Evolutionary conservation across 2,329 filamentous ascomycete genomes (phyloP).

Genomic region (Hypocrella siamensis): DNA sequence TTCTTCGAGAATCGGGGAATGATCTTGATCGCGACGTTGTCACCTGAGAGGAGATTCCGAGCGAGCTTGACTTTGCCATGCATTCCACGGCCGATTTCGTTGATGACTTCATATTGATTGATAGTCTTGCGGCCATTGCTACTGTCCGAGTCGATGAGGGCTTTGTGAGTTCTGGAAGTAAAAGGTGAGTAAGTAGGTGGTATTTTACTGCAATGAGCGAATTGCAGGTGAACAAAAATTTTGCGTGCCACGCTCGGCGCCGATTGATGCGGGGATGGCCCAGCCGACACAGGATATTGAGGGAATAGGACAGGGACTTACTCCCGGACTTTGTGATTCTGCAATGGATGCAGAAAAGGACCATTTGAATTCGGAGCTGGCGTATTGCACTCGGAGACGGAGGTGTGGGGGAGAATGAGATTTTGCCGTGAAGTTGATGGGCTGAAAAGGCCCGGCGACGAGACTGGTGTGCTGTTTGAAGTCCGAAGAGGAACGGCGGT

Average conservation of each 20-base stretch:
- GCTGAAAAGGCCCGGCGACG: constrained; percentile 47
- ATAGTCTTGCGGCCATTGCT: constrained; percentile 88
- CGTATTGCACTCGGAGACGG: constrained; percentile 37
- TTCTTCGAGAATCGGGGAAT: constrained; percentile 92
- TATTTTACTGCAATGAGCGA: too few species aligned
- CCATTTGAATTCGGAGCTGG: constrained; percentile 33
- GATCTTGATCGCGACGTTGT: constrained; percentile 94
- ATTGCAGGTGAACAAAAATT: background rate
- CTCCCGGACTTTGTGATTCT: constrained; percentile 63
- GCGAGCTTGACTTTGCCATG: constrained; percentile 97
- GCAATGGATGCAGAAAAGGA: constrained; percentile 54
- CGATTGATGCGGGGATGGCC: too few species aligned
- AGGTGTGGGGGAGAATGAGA: constrained; percentile 20
- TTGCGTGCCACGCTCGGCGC: too few species aligned
- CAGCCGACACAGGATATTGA: background rate
- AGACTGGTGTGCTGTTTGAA: constrained; percentile 40
- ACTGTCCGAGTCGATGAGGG: constrained; percentile 76
- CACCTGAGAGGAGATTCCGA: constrained; percentile 57
- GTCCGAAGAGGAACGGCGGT: constrained; percentile 29
- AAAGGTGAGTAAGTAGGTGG: constrained; percentile 1
- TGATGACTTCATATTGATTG: constrained; percentile 94
- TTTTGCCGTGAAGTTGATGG: constrained; percentile 28
- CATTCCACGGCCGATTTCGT: constrained; percentile 88
- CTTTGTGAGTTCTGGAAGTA: constrained; percentile 59
- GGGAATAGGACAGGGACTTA: constrained; percentile 29